Percentiles rank a stretch among this genome's conserved stretches.
These are phyloP conservation scores for Aphanocladium album DNA, from an alignment of 2,329 filamentous ascomycete species.

Conservation along the genomic window DNA sequence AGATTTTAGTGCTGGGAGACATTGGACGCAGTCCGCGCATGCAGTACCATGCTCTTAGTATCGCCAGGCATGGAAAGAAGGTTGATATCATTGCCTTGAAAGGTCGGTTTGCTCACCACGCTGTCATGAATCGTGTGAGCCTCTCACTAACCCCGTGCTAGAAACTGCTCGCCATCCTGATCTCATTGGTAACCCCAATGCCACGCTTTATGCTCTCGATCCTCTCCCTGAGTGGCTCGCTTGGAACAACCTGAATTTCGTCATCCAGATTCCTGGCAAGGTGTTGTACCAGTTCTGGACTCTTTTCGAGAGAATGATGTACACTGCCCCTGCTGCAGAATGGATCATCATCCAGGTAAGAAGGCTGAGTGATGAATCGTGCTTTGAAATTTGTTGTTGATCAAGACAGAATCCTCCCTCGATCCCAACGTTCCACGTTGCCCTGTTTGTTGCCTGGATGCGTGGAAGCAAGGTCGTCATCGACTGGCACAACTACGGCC, in stretches of 20 bases:
- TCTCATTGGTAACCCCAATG: constrained; percentile 61
- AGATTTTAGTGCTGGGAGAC: constrained; percentile 89
- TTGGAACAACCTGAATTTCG: constrained; percentile 67
- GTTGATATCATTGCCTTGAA: constrained; percentile 87
- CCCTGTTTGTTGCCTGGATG: constrained; percentile 65
- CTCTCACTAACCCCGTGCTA: constrained; percentile 21
- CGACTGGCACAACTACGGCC: constrained; percentile 99
- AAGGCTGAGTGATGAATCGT: too few relatives aligned
- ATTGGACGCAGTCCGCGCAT: constrained; percentile 95
- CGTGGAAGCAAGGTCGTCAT: constrained; percentile 80
- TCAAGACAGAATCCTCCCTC: constrained; percentile 76
- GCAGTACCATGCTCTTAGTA: constrained; percentile 95
- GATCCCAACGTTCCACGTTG: constrained; percentile 80
- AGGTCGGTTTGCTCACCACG: constrained; percentile 45
- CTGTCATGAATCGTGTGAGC: not conserved
- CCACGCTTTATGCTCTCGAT: constrained; percentile 66
- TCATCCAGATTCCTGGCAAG: constrained; percentile 75
- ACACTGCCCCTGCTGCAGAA: constrained; percentile 65
- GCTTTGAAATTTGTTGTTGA: too few relatives aligned
- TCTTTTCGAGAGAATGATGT: constrained; percentile 67
- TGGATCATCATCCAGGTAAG: constrained; percentile 80
- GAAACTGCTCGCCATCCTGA: constrained; percentile 81
- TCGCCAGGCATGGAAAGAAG: constrained; percentile 72
- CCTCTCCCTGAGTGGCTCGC: constrained; percentile 63
- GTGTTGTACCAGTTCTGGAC: constrained; percentile 75